Conservation (phyloP, 2,329 filamentous ascomycete species). For the Fusarium citri region DNA sequence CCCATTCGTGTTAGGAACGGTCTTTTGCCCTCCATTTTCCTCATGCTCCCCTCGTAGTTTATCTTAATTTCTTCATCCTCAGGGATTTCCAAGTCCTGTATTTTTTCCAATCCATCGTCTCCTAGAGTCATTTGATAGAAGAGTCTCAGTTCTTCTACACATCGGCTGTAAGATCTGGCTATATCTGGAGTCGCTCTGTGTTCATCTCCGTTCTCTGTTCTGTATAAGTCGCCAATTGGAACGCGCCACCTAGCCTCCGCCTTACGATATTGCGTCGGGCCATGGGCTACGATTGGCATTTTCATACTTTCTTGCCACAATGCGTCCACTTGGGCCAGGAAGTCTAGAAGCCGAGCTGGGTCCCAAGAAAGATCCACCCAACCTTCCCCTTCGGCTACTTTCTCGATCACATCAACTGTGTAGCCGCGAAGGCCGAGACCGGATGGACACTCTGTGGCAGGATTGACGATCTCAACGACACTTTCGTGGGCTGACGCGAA, state of each 20-base stretch:
- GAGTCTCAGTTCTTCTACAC: fast-evolving
- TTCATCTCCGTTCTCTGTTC: background rate
- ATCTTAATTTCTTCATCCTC: fast-evolving
- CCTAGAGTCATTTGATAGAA: background rate
- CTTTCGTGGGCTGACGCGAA: fast-evolving
- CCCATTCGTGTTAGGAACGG: background rate
- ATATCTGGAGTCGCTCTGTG: background rate
- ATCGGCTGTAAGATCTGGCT: fast-evolving
- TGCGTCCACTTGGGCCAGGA: background rate
- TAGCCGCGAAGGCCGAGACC: background rate
- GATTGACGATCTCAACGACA: fast-evolving
- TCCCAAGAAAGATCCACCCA: background rate
- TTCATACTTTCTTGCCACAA: background rate
- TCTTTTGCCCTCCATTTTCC: background rate
- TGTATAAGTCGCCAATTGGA: background rate
- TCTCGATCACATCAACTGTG: background rate
- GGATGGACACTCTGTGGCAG: fast-evolving
- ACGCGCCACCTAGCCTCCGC: background rate
- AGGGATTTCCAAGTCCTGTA: background rate
- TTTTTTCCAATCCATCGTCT: background rate
- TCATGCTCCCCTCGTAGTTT: background rate
- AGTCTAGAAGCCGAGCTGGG: background rate
- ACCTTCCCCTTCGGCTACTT: background rate
- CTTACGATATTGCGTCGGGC: fast-evolving
- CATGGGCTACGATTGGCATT: fast-evolving